Evolutionary conservation across 202 grass and related monocot species (phyloP).

Genomic region (Thinopyrum obtusiflorum): DNA sequence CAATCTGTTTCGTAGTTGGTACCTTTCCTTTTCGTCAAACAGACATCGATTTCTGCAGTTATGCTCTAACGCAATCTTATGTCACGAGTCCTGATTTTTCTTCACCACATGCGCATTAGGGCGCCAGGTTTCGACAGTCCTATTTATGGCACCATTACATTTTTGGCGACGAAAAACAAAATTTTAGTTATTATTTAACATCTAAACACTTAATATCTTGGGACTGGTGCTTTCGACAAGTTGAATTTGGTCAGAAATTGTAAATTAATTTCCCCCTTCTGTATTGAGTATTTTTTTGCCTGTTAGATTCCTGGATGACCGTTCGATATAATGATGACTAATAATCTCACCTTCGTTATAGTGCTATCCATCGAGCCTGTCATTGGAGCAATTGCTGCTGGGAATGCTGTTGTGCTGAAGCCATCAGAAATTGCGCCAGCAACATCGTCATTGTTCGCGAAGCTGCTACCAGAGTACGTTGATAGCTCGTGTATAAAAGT

Average conservation of each 20-base stretch:
- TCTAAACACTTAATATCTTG: not conserved
- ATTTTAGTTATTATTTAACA: not conserved
- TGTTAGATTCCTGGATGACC: not conserved
- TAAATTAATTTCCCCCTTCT: not conserved
- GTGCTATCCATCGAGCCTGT: conserved; percentile 78
- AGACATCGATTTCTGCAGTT: not conserved
- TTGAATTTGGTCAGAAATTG: not conserved
- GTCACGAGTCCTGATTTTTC: not conserved
- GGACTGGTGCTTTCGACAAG: not conserved
- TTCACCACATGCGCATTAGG: conserved; percentile 3
- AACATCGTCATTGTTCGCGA: conserved; percentile 65
- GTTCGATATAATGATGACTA: not conserved
- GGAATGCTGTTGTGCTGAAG: conserved; percentile 83
- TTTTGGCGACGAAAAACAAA: not conserved
- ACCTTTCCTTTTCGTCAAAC: conserved; percentile 18
- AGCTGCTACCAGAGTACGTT: conserved; percentile 73
- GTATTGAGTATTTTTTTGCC: not conserved
- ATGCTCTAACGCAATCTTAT: not conserved
- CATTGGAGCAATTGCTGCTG: conserved; percentile 90
- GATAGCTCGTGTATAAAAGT: conserved; percentile 90
- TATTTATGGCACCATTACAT: not conserved
- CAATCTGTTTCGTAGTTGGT: conserved; percentile 17
- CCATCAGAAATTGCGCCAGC: conserved; percentile 87
- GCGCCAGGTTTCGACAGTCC: not conserved
- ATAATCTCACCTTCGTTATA: conserved; percentile 15